Conservation (phyloP, 257 asterid genomes). For the Nyctanthes arbortristis region DNA sequence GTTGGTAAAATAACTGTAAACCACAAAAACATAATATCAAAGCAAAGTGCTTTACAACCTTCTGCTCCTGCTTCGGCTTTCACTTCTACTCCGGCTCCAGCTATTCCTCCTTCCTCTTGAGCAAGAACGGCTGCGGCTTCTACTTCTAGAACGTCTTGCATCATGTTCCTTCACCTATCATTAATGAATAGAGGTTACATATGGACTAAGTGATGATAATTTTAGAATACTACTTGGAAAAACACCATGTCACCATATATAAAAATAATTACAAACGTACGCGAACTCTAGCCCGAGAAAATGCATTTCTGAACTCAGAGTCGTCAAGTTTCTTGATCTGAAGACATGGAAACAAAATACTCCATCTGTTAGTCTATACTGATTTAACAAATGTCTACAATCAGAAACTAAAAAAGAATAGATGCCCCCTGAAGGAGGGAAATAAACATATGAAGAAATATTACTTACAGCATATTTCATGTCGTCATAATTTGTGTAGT, state of each 20-base stretch:
- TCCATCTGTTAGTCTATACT: conserved; percentile 3
- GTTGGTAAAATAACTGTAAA: background rate
- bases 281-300: conserved; percentile 72
- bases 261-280: conserved; percentile 41
- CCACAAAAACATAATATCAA: background rate
- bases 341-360: conserved; percentile 15
- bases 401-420: background rate
- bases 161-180: conserved; percentile 86
- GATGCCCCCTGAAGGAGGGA: background rate
- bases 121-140: conserved; percentile 63
- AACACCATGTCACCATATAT: background rate
- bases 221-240: background rate
- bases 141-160: conserved; percentile 75
- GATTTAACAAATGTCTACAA: conserved; percentile 17
- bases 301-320: conserved; percentile 93
- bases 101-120: conserved; percentile 74
- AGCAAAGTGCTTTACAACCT: conserved; percentile 40
- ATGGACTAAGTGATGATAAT: background rate
- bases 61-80: conserved; percentile 83
- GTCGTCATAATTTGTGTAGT: conserved; percentile 83
- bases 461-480: conserved; percentile 88
- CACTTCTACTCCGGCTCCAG: conserved; percentile 67
- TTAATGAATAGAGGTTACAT: conserved; percentile 13
- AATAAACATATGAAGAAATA: background rate
- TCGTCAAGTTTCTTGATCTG: conserved; percentile 94